A percentile compares a stretch with the other conserved stretches of the same genome.
These are phyloP conservation scores for Grammothele lineata DNA, from an alignment of 768 basidiomycete genomes.

Conservation along the genomic window DNA sequence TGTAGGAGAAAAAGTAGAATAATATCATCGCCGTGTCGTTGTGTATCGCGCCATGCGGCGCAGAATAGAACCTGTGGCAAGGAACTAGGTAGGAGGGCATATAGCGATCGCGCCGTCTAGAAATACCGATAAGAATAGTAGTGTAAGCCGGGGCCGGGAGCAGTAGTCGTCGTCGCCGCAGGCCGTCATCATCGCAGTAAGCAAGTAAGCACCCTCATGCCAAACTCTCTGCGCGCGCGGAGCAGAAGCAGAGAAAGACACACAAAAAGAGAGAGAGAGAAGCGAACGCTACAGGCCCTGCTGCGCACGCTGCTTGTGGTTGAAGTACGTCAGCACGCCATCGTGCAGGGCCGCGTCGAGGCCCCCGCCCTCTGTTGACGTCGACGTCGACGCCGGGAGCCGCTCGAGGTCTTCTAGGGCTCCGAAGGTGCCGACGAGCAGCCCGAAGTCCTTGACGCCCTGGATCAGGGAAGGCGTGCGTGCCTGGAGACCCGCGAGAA, in stretches of 20 bases:
- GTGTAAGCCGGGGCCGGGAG: too few relatives aligned
- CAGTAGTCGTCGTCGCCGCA: too few relatives aligned
- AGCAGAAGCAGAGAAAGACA: too few relatives aligned
- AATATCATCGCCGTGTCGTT: too few relatives aligned
- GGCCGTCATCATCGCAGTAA: too few relatives aligned
- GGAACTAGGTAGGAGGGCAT: too few relatives aligned
- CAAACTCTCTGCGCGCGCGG: too few relatives aligned
- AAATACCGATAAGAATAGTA: constrained; percentile 10
- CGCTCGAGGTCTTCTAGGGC: constrained; percentile 37
- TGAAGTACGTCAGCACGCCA: constrained; percentile 64
- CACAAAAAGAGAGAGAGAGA: too few relatives aligned
- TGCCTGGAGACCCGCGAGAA: constrained; percentile 39
- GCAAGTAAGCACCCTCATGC: too few relatives aligned
- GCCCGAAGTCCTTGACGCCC: constrained; percentile 82
- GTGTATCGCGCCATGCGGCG: too few relatives aligned
- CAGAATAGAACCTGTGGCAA: too few relatives aligned
- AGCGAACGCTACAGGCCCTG: constrained; percentile 10
- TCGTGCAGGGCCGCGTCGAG: constrained; percentile 69
- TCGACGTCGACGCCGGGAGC: constrained; percentile 29
- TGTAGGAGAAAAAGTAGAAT: background rate
- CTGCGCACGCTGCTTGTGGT: constrained; percentile 43
- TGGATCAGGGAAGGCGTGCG: constrained; percentile 88
- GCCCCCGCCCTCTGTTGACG: constrained; percentile 39
- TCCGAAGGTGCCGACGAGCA: constrained; percentile 86
- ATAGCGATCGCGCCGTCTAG: background rate